Evolutionary conservation across 805 yeast genomes (phyloP).

Genomic region (Wickerhamiella azymoides): DNA sequence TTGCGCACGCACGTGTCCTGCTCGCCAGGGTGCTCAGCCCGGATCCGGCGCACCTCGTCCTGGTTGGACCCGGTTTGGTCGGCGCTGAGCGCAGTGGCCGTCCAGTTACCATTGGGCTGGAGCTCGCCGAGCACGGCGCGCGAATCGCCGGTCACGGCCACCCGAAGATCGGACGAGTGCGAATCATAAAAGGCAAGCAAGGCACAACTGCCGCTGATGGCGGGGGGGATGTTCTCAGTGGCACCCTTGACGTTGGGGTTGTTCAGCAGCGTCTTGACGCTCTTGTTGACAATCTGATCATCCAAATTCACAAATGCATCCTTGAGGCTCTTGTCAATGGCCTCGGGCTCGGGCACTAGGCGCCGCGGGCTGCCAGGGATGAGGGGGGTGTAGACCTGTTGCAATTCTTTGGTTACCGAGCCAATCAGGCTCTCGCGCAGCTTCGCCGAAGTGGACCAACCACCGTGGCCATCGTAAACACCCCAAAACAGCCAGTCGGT

Average conservation of each 20-base stretch:
- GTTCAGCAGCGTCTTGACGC: constrained; percentile 53
- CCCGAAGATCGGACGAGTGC: constrained; percentile 51
- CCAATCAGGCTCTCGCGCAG: constrained; percentile 66
- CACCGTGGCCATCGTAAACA: constrained; percentile 92
- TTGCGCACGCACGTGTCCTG: constrained; percentile 54
- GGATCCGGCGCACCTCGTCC: constrained; percentile 69
- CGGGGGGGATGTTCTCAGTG: constrained; percentile 73
- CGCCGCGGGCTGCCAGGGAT: constrained; percentile 33
- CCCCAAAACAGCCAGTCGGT: constrained; percentile 92
- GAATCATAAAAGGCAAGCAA: constrained; percentile 78
- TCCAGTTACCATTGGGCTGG: constrained; percentile 56
- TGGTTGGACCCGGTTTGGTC: constrained; percentile 94
- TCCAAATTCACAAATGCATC: constrained; percentile 73
- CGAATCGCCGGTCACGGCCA: constrained; percentile 95
- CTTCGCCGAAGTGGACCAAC: constrained; percentile 84
- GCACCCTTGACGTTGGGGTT: constrained; percentile 51
- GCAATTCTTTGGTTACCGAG: constrained; percentile 63
- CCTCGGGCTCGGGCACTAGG: constrained; percentile 46
- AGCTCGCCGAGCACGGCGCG: constrained; percentile 69
- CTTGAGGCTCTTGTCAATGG: constrained; percentile 66
- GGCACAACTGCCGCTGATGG: constrained; percentile 91
- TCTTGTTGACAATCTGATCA: constrained; percentile 67
- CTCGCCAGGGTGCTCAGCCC: constrained; percentile 84
- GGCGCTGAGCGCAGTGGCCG: constrained; percentile 68
- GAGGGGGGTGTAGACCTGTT: constrained; percentile 40